Conservation (phyloP, 2,329 filamentous ascomycete genomes). For the Cordyceps farinosa region DNA sequence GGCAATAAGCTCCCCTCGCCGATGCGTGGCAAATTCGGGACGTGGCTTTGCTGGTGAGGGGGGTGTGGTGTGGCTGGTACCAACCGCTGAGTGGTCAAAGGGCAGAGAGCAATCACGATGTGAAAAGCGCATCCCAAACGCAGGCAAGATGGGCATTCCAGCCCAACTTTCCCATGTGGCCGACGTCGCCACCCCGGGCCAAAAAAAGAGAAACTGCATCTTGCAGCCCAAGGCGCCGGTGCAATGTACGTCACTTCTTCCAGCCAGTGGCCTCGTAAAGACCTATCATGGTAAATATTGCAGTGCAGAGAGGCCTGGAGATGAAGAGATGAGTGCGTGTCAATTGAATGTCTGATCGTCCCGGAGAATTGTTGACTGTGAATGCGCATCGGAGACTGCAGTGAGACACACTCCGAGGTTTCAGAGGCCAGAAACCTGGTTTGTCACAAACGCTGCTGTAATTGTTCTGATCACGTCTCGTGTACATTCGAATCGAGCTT, state of each 20-base stretch:
- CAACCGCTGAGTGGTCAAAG: neutral
- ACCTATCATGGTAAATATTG: neutral
- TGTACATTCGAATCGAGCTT: neutral
- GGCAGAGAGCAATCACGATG: neutral
- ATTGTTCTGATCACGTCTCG: neutral
- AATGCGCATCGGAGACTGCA: neutral
- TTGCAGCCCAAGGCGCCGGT: neutral
- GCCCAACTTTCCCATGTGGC: slow-evolving; percentile 1
- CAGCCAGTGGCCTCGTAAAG: neutral
- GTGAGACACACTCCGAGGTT: neutral
- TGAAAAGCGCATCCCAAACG: neutral
- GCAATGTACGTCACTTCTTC: neutral
- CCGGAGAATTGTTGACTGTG: neutral
- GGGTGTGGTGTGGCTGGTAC: slow-evolving; percentile 3
- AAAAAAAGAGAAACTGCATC: neutral
- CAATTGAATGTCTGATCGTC: neutral
- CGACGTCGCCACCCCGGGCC: neutral
- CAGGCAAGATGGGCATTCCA: slow-evolving; percentile 4
- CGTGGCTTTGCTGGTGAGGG: neutral
- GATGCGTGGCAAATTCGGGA: neutral
- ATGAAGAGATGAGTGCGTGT: neutral
- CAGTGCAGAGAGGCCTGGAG: neutral
- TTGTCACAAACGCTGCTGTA: too few species aligned
- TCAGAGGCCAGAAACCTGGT: neutral
- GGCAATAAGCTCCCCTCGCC: neutral